Percentiles rank a stretch among this genome's conserved stretches.
Conservation (phyloP, 352 stramenopile species). For the Phytopythium ostracodes region DNA sequence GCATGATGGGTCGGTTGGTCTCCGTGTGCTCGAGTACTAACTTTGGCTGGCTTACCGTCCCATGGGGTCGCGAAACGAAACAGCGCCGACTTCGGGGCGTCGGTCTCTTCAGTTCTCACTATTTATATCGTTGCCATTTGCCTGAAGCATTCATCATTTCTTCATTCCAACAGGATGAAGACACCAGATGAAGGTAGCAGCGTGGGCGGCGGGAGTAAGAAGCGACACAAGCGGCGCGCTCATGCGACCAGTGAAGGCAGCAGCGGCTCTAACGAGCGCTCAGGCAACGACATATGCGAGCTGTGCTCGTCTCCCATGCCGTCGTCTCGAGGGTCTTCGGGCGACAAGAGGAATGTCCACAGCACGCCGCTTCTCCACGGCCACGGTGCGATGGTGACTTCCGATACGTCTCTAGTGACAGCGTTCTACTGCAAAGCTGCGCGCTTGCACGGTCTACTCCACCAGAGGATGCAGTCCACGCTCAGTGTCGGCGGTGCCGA, state of each 20-base stretch:
- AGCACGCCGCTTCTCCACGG: not conserved
- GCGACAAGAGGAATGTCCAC: not conserved
- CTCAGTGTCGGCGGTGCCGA: slow-evolving; percentile 9
- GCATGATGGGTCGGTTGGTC: not conserved
- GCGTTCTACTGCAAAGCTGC: slow-evolving; percentile 33
- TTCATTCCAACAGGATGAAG: not conserved
- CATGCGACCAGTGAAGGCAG: not conserved
- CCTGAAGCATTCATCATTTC: not conserved
- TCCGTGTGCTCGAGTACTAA: not conserved
- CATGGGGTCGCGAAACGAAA: not conserved
- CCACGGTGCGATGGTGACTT: not conserved
- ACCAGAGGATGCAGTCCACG: slow-evolving; percentile 16
- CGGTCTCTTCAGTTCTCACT: not conserved
- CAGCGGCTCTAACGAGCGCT: not conserved
- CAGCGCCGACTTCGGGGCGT: not conserved
- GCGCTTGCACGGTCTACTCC: slow-evolving; percentile 42
- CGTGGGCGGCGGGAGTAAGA: not conserved
- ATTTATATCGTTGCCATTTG: not conserved
- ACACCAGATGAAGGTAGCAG: not conserved
- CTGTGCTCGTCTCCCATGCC: not conserved
- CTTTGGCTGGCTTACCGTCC: not conserved
- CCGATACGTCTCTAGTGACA: slow-evolving; percentile 13
- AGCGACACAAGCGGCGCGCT: slow-evolving; percentile 1
- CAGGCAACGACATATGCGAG: not conserved
- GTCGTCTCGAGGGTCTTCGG: not conserved